Evolutionary conservation across 1,284 basidiomycete species (phyloP), one percentile per base, ranked within the genome.

Genomic region (Kalmanozyma brasiliensis): DNA sequence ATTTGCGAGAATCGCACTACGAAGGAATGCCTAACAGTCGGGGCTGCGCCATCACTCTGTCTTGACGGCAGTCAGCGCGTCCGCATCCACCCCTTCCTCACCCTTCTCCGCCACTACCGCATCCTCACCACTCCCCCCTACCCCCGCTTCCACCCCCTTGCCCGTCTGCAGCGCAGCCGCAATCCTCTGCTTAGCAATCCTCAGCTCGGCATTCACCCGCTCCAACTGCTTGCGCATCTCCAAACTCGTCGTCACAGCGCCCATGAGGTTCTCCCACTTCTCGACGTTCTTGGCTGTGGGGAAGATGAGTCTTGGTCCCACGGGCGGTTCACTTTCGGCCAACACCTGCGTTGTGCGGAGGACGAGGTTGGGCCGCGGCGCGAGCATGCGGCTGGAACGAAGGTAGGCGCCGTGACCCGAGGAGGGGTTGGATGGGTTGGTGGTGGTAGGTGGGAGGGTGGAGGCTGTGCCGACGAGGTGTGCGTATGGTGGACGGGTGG

Each of bases 251-350:
- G 79, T 78, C 8, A 81, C 76, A 5, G 81, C 81, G 10, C 80
- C 81, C 8, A 82, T 44, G 10, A 82, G 65, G 14, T 77, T 78
- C 47, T 82, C 81, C 80, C 80, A 82, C 49, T 77, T 79, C 38
- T 81, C 80, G 13, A 76, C 66, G 29, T 82, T 82, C 32, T 55
- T 57, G 23, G 61, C 59, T 2, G 80, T 82, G 3, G 81, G 79
- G 62, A 78, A 82, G 33, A 79, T 72, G 9, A 82, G 58, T 6
- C 77, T 51, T 1, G 74, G 59, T 1, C 72, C 73, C 20, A 81
- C 60, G 22, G 76, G 66, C 9, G 79, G 78, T 19, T 69, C 46
- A 8, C 72, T 53, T 45, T 79, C 78, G 5, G 72, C 61, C 3
- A 82, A 58, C 19, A 73, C 72, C 47, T 81, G 74, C 26, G 69